phyloP scores from a whole-genome alignment of 257 asterid species.

The Solanum sparsipilum region DNA sequence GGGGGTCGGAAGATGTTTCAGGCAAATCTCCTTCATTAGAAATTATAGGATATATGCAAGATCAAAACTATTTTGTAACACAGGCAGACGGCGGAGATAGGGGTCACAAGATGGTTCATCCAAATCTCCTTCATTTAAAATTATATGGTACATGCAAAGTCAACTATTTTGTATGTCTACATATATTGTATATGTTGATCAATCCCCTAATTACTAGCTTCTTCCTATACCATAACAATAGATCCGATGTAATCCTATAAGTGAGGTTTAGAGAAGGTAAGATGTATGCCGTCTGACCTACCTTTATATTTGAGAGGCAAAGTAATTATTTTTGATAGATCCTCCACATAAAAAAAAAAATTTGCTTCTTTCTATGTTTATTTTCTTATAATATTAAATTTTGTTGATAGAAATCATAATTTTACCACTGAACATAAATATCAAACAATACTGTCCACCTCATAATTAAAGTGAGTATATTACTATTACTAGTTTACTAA shows the following conservation, averaged over 20 bases:
- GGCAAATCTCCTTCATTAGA: too few species aligned
- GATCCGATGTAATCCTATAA: not conserved
- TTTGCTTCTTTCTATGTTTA: not conserved
- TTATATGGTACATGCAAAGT: not conserved
- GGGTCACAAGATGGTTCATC: not conserved
- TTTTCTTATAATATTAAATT: not conserved
- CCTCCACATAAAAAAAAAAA: not conserved
- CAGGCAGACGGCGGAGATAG: not conserved
- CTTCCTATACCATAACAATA: too few species aligned
- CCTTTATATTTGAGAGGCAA: not conserved
- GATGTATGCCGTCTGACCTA: fast-evolving
- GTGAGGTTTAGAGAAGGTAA: fast-evolving
- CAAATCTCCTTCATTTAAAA: not conserved
- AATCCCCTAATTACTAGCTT: not conserved
- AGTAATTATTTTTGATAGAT: not conserved
- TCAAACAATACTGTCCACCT: not conserved
- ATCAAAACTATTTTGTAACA: too few species aligned
- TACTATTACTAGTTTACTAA: not conserved
- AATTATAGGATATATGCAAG: too few species aligned
- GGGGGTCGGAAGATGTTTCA: too few species aligned
- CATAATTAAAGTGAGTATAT: not conserved
- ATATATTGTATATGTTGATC: not conserved
- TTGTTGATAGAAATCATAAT: not conserved
- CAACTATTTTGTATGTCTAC: not conserved
- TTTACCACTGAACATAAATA: not conserved